phyloP scores from a whole-genome alignment of 2,329 filamentous ascomycete genomes.

The Rutstroemia sp. region DNA sequence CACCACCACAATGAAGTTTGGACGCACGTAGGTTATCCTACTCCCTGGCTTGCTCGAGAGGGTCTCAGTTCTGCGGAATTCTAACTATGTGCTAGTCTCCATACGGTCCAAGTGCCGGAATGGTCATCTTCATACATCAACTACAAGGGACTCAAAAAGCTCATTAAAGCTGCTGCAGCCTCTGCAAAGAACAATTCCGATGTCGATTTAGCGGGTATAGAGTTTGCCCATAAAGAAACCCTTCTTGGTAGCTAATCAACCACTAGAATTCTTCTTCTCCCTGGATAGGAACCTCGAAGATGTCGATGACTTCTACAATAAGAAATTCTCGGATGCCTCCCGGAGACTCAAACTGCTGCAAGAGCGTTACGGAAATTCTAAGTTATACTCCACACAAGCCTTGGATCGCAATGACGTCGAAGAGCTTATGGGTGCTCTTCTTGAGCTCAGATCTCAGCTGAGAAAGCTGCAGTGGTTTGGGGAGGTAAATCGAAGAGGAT shows the following conservation, averaged over 20 bases:
- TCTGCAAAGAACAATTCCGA: slow-evolving; percentile 61
- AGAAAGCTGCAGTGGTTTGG: slow-evolving; percentile 96
- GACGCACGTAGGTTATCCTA: slow-evolving; percentile 44
- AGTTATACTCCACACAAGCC: slow-evolving; percentile 55
- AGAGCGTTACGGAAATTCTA: slow-evolving; percentile 73
- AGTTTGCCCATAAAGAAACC: slow-evolving; percentile 27
- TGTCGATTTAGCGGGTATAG: slow-evolving; percentile 84
- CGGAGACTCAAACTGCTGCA: slow-evolving; percentile 80
- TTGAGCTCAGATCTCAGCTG: slow-evolving; percentile 80
- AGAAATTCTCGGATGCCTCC: slow-evolving; percentile 79
- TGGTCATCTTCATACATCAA: slow-evolving; percentile 82
- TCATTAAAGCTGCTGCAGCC: slow-evolving; percentile 71
- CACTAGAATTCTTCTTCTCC: slow-evolving; percentile 87
- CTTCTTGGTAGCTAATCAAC: slow-evolving; percentile 21
- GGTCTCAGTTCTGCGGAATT: not conserved
- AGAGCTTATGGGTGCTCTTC: slow-evolving; percentile 80
- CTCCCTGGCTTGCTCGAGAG: not conserved
- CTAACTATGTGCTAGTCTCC: slow-evolving; percentile 41
- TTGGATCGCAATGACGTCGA: slow-evolving; percentile 85
- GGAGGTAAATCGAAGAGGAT: slow-evolving; percentile 90
- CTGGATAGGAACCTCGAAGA: slow-evolving; percentile 96
- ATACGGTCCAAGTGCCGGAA: slow-evolving; percentile 78
- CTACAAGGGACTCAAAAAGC: slow-evolving; percentile 89
- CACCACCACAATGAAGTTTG: slow-evolving; percentile 49
- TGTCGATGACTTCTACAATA: slow-evolving; percentile 95